Evolutionary conservation across 495 filamentous ascomycete species (phyloP).

Genomic region (Penicillium bialowiezense): DNA sequence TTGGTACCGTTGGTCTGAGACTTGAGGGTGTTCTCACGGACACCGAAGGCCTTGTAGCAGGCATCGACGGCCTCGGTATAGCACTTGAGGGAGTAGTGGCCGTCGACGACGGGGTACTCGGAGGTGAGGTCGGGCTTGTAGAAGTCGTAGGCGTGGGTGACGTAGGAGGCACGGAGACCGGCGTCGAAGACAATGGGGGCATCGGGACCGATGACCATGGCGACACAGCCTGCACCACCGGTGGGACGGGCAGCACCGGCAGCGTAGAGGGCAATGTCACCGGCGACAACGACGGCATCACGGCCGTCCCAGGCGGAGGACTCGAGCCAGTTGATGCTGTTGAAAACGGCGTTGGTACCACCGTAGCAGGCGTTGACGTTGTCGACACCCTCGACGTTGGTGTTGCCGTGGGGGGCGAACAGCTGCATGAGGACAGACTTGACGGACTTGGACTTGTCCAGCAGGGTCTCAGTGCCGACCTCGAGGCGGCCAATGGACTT

Average conservation of each 20-base stretch:
- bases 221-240: slow-evolving; percentile 91
- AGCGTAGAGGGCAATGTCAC: slow-evolving; percentile 97
- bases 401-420: slow-evolving; percentile 77
- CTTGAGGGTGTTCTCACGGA: slow-evolving; percentile 73
- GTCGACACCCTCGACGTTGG: slow-evolving; percentile 95
- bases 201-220: slow-evolving; percentile 90
- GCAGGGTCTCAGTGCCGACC: slow-evolving; percentile 95
- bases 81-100: slow-evolving; percentile 91
- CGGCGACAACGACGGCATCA: slow-evolving; percentile 88
- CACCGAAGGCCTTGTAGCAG: slow-evolving; percentile 93
- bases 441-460: slow-evolving; percentile 99
- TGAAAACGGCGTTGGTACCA: slow-evolving; percentile 96
- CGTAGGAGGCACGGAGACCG: slow-evolving; percentile 87
- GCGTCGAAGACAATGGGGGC: slow-evolving; percentile 90
- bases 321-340: slow-evolving; percentile 96
- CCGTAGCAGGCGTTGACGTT: slow-evolving; percentile 98
- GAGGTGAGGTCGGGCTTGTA: slow-evolving; percentile 98
- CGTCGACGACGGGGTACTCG: slow-evolving; percentile 97
- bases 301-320: slow-evolving; percentile 97
- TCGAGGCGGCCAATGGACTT: slow-evolving; percentile 89
- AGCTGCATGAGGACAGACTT: slow-evolving; percentile 99
- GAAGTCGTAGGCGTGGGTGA: slow-evolving; percentile 97
- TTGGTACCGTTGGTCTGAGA: slow-evolving; percentile 62
- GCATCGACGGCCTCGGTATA: slow-evolving; percentile 94
- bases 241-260: slow-evolving; percentile 95